phyloP scores from a whole-genome alignment of 116 monocot species.

The Zostera marina region DNA sequence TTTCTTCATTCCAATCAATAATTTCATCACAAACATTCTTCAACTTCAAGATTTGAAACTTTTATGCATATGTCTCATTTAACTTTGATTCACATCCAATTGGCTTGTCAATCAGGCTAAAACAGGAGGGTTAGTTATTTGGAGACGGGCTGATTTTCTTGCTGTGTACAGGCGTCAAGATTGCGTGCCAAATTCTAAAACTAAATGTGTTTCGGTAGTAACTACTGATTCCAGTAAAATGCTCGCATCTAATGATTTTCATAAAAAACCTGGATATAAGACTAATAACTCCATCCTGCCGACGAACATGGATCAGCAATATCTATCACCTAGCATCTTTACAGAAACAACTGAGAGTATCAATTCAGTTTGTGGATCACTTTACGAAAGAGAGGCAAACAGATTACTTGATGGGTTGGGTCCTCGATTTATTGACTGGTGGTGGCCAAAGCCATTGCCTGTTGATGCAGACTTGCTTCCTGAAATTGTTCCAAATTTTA shows the following conservation, averaged over 20 bases:
- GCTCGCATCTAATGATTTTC: background rate
- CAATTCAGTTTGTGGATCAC: constrained; percentile 21
- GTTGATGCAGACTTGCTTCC: constrained; percentile 95
- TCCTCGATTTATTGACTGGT: constrained; percentile 93
- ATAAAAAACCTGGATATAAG: background rate
- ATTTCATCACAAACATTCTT: too few relatives aligned
- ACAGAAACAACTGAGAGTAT: background rate
- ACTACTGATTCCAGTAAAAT: background rate
- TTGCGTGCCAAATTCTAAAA: constrained; percentile 4
- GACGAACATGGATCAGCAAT: background rate
- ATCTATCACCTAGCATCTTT: constrained; percentile 1
- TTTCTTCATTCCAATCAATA: background rate
- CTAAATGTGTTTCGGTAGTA: background rate
- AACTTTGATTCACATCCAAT: too few relatives aligned
- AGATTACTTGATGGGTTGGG: constrained; percentile 68
- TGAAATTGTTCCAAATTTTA: constrained; percentile 54
- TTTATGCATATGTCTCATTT: too few relatives aligned
- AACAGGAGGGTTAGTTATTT: constrained; percentile 86
- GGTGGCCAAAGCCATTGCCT: constrained; percentile 76
- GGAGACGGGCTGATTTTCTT: constrained; percentile 47
- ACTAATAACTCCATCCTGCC: background rate
- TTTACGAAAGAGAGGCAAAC: constrained; percentile 73
- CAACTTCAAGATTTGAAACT: background rate
- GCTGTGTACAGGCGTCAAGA: constrained; percentile 47
- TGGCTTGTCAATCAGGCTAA: constrained; percentile 27